phyloP scores from a whole-genome alignment of 768 basidiomycete genomes.

The Hortiboletus campestris region DNA sequence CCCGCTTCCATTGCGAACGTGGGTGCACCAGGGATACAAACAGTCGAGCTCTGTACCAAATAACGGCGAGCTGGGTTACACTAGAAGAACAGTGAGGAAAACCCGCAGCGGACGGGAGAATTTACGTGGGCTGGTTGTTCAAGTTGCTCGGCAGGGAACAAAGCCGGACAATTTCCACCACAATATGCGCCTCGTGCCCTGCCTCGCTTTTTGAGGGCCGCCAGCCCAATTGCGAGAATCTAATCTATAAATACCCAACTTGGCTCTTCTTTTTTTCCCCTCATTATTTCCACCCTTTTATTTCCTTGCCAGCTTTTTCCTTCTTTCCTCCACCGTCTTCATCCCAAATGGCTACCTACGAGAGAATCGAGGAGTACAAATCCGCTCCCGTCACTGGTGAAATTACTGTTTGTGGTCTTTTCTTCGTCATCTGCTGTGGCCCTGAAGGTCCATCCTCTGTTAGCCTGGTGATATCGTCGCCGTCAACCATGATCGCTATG shows the following conservation, averaged over 20 bases:
- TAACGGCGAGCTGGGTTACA: background rate
- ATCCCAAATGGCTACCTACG: slow-evolving; percentile 39
- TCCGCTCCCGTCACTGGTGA: slow-evolving; percentile 31
- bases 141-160: slow-evolving; percentile 21
- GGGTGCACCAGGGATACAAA: slow-evolving; percentile 1
- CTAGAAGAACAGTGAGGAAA: slow-evolving; percentile 3
- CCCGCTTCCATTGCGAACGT: background rate
- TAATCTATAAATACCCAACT: slow-evolving; percentile 50
- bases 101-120: background rate
- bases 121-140: slow-evolving; percentile 12
- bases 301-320: slow-evolving; percentile 23
- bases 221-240: slow-evolving; percentile 31
- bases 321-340: slow-evolving; percentile 20
- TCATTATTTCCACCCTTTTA: slow-evolving; percentile 26
- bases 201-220: slow-evolving; percentile 40
- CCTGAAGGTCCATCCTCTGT: slow-evolving; percentile 1
- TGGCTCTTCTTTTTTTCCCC: slow-evolving; percentile 19
- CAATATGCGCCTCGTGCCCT: slow-evolving; percentile 47
- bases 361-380: slow-evolving; percentile 32
- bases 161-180: slow-evolving; percentile 22
- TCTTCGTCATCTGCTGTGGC: background rate
- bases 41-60: background rate
- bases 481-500: slow-evolving; percentile 61
- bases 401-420: slow-evolving; percentile 31
- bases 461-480: slow-evolving; percentile 82